phyloP scores from a whole-genome alignment of 768 basidiomycete genomes.

The Termitomyces eurrhizus region DNA sequence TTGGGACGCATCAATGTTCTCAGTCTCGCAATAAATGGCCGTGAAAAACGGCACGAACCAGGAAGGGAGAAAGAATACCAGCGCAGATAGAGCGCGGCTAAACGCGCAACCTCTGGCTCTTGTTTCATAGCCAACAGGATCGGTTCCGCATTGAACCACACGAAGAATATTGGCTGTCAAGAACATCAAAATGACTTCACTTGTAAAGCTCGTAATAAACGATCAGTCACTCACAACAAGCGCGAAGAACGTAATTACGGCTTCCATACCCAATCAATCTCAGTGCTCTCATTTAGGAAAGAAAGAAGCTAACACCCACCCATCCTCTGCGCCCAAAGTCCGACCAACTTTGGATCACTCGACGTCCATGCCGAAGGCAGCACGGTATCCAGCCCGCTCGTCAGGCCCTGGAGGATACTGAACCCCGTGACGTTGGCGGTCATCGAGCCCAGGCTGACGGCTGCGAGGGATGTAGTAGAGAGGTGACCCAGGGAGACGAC shows the following conservation, averaged over 20 bases:
- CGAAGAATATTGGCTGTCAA: slow-evolving; percentile 3
- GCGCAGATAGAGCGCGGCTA: slow-evolving; percentile 72
- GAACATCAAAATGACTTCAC: neutral
- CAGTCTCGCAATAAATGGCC: neutral
- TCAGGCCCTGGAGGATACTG: slow-evolving; percentile 75
- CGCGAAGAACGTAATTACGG: slow-evolving; percentile 50
- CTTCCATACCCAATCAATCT: slow-evolving; percentile 26
- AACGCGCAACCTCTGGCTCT: slow-evolving; percentile 76
- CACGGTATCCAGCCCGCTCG: slow-evolving; percentile 84
- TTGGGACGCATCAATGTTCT: neutral
- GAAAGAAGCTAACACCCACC: slow-evolving; percentile 33
- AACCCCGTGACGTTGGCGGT: slow-evolving; percentile 68
- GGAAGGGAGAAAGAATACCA: slow-evolving; percentile 77
- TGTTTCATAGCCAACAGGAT: slow-evolving; percentile 72
- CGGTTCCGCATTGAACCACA: slow-evolving; percentile 60
- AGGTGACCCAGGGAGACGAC: slow-evolving; percentile 88
- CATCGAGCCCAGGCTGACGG: slow-evolving; percentile 70
- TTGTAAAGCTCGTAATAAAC: neutral
- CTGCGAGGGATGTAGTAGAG: slow-evolving; percentile 83
- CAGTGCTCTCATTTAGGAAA: neutral
- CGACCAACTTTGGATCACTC: slow-evolving; percentile 74
- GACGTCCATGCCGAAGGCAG: slow-evolving; percentile 97
- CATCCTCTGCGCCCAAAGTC: slow-evolving; percentile 88
- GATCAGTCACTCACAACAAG: slow-evolving; percentile 46
- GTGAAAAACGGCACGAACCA: slow-evolving; percentile 23